Evolutionary conservation across 2,329 filamentous ascomycete genomes (phyloP).

Genomic region (Botryosphaeria dothidea): DNA sequence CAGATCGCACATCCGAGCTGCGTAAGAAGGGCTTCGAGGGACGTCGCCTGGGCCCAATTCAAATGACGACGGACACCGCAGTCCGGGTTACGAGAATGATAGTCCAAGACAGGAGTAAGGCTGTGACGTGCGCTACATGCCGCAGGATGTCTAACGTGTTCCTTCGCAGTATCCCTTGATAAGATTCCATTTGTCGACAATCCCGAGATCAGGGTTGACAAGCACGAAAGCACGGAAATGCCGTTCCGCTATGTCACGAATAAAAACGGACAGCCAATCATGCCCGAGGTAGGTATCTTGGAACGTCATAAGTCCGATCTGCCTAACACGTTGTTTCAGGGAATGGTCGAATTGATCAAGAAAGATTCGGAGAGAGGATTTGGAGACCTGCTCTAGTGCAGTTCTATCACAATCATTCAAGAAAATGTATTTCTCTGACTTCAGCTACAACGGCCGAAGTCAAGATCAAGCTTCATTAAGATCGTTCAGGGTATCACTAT

Average conservation of each 20-base stretch:
- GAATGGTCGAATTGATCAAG: conserved; percentile 92
- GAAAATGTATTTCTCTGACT: not conserved
- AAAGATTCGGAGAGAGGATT: conserved; percentile 93
- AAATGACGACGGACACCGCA: conserved; percentile 98
- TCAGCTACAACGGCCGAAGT: not conserved
- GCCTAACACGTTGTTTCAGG: conserved; percentile 52
- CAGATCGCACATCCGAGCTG: conserved; percentile 93
- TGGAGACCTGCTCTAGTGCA: conserved; percentile 70
- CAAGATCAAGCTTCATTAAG: too few species aligned
- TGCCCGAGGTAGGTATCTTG: conserved; percentile 72
- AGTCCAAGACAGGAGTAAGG: conserved; percentile 77
- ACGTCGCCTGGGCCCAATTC: conserved; percentile 82
- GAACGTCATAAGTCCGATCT: not conserved
- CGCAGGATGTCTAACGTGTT: conserved; percentile 9
- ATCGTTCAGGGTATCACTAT: conserved; percentile 16
- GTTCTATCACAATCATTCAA: not conserved
- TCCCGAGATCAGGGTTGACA: conserved; percentile 85
- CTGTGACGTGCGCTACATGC: not conserved
- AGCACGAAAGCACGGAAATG: conserved; percentile 95
- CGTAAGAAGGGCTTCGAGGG: conserved; percentile 90
- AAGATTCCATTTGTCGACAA: conserved; percentile 82
- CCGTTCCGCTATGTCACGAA: conserved; percentile 92
- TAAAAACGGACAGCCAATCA: conserved; percentile 74
- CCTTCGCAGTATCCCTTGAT: conserved; percentile 67
- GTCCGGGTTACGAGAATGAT: conserved; percentile 91